Base-by-base conservation (phyloP, 1,139 yeast species). In the Pichiaceae sp. region DNA sequence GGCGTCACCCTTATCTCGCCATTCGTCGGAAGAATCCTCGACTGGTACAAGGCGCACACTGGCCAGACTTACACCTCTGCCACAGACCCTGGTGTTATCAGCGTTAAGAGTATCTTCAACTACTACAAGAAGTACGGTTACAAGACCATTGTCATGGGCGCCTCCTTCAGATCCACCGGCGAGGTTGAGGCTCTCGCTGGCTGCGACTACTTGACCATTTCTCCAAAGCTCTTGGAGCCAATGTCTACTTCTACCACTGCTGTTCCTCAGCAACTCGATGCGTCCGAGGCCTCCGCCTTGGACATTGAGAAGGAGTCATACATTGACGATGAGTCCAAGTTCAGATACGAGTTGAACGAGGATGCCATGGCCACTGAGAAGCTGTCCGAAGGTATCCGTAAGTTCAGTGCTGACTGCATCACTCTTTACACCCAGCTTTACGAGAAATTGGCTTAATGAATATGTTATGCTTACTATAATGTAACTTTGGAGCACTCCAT, bases 111-210 rank as follows among this genome's bases (percentile, higher is more conserved):
- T 44, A 91, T 91, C 64, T 91, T 64, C 85, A 84, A 89, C 83
- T 91, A 91, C 81, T 91, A 91, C 84, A 91, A 91, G 80, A 91
- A 91, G 73, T 86, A 65, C 66, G 93, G 81, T 53, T 91, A 91
- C 79, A 74, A 91, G 58, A 91, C 98, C 66, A 89, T 91, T 63
- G 98, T 91, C 59, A 91, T 91, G 98, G 99, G 98, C 67, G 99
- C 99, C 46, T 89, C 97, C 42, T 91, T 91, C 89, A 89, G 99
- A 80, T 93, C 89, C 75, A 68, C 73, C 49, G 96, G 93, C 52
- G 98, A 91, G 72, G 87, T 91, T 69, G 83, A 81, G 68, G 95
- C 94, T 53, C 75, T 91, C 56, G 97, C 98, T 47, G 99, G 98
- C 65, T 83, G 86, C 61, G 99, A 91, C 65, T 93, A 68, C 77